Evolutionary conservation across 2,329 filamentous ascomycete genomes (phyloP).

Genomic region (Scorias spongiosa): DNA sequence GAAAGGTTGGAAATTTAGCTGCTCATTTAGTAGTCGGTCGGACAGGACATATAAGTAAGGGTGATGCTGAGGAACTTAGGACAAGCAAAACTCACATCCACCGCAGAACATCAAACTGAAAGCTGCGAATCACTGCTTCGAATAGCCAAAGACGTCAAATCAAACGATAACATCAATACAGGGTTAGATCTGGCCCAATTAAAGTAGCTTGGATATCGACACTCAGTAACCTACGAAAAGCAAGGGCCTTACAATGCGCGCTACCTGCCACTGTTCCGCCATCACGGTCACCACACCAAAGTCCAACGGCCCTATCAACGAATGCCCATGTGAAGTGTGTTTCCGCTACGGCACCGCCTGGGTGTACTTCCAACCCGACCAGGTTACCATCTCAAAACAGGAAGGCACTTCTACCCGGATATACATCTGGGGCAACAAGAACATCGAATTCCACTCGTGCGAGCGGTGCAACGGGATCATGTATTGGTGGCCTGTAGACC

Average conservation of each 20-base stretch:
- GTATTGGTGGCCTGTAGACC: constrained; percentile 1
- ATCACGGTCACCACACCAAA: constrained; percentile 11
- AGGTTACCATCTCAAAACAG: background rate
- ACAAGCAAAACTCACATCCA: too few relatives aligned
- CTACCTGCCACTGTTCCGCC: constrained; percentile 14
- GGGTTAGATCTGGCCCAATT: too few relatives aligned
- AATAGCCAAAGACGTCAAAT: too few relatives aligned
- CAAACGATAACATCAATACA: too few relatives aligned
- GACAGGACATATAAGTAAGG: too few relatives aligned
- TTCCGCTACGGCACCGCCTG: background rate
- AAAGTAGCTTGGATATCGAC: too few relatives aligned
- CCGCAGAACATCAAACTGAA: too few relatives aligned
- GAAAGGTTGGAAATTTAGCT: too few relatives aligned
- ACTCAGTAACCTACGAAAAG: too few relatives aligned
- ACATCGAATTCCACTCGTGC: background rate
- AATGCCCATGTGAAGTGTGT: constrained; percentile 1
- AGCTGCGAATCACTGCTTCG: too few relatives aligned
- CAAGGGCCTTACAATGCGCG: background rate
- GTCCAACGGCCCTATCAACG: constrained; percentile 9
- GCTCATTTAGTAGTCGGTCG: too few relatives aligned
- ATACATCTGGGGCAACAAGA: background rate
- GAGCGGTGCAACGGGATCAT: constrained; percentile 1
- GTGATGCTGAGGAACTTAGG: too few relatives aligned
- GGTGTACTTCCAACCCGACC: background rate
- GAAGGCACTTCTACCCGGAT: background rate